phyloP scores from a whole-genome alignment of 305 asterid species.

The Striga hermonthica region DNA sequence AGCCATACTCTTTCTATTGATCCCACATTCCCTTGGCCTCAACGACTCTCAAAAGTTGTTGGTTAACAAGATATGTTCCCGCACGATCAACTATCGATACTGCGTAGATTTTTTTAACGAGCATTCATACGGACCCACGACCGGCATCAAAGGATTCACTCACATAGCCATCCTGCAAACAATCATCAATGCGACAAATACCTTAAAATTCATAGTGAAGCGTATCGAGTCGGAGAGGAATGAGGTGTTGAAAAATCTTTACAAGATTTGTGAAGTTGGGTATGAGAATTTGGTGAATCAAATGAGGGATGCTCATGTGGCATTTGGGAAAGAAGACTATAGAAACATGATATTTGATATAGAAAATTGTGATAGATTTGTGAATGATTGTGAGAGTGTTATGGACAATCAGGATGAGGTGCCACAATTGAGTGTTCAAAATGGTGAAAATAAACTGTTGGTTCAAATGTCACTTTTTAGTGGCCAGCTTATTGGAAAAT shows the following conservation, averaged over 20 bases:
- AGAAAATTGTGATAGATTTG: neutral
- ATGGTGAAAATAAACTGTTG: neutral
- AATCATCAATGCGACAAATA: neutral
- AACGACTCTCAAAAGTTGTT: neutral
- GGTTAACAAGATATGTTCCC: neutral
- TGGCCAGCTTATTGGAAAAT: neutral
- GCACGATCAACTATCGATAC: neutral
- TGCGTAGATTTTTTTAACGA: neutral
- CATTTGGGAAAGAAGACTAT: neutral
- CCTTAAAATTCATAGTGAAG: neutral
- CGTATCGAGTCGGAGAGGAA: neutral
- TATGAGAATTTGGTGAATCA: neutral
- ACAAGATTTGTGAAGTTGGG: neutral
- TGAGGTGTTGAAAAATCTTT: neutral
- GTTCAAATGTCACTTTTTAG: conserved; percentile 1
- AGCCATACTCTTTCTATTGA: neutral
- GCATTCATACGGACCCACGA: neutral
- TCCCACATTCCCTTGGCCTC: neutral
- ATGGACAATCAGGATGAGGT: neutral
- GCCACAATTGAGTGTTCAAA: neutral
- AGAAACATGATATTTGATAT: neutral
- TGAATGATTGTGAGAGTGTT: neutral
- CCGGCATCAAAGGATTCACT: neutral
- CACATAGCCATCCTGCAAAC: neutral
- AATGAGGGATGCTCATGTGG: neutral